Evolutionary conservation across 148 eudicot genomes (phyloP), one percentile per base, ranked within the genome.

Genomic region (Camellia sinensis): DNA sequence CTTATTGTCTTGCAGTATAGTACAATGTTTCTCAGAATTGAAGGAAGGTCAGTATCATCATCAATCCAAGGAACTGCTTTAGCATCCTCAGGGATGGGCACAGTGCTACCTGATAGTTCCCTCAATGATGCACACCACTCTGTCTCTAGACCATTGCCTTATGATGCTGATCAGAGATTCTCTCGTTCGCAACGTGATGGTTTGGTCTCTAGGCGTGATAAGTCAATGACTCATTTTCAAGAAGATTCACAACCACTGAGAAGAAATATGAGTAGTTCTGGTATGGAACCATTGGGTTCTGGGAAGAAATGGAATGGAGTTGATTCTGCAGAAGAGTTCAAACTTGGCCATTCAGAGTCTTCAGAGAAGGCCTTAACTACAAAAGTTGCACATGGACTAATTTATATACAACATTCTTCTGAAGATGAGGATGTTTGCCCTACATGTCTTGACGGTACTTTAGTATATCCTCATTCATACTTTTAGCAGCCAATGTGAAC

Each of bases 341-440:
- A 71, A 15, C 76, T 59, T 14, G 29, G 67, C 29, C 76, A 60
- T n/a, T 70, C 75, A 2, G 76, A 73, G 69, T 79, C 81, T 21
- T 70, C 75, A 48, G 81, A 71, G 19, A 79, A 61, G 76, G 76
- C 48, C 8, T 61, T 61, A 60, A 15, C 81, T 11, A 46, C 67
- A 79, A 71, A 71, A 79, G 59, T 71, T 70, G 75, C 60, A 5
- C 68, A 48, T 59, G 76, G 81, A 43, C 17, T 71, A 18, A 44
- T 71, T 71, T 71, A 79, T 71, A 52, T 79, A 48, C 76, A 71
- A 59, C 50, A 76, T 41, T 45, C 81, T 79, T 50, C 69, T 41
- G 83, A 75, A 67, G 83, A 81, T 70, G 83, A 76, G 71, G 83
- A 81, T 75, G 83, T 81, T 59, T 81, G 83, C 78, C 83, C 83